phyloP scores from a whole-genome alignment of 2,329 filamentous ascomycete genomes.

The Ceratocystis variospora region DNA sequence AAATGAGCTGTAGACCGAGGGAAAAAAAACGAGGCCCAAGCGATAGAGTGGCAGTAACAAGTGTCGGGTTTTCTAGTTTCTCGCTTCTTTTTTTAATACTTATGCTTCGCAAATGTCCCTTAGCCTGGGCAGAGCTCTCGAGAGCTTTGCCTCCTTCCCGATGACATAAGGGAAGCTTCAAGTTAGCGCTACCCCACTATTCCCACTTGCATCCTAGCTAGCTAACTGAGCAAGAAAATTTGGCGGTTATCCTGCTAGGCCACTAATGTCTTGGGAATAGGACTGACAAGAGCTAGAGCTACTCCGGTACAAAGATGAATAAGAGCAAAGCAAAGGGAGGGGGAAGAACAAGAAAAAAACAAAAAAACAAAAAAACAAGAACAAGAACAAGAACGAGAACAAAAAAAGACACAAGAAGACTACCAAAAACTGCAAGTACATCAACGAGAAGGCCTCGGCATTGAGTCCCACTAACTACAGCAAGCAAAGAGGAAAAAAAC shows the following conservation, averaged over 20 bases:
- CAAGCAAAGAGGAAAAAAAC: not conserved
- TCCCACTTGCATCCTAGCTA: conserved; percentile 3
- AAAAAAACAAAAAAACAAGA: not conserved
- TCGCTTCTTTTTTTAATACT: not conserved
- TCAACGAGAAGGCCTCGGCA: not conserved
- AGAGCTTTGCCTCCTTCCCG: conserved; percentile 9
- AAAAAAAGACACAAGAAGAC: not conserved
- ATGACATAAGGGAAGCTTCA: conserved; percentile 4
- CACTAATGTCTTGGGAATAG: not conserved
- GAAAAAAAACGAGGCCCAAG: conserved; percentile 1
- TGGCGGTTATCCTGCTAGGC: not conserved
- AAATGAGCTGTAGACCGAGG: not conserved
- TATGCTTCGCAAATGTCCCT: not conserved
- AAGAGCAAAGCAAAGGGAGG: not conserved
- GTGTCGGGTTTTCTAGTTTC: not conserved
- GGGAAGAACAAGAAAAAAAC: not conserved
- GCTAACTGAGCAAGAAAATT: not conserved
- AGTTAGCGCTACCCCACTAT: conserved; percentile 3
- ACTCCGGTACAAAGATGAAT: not conserved
- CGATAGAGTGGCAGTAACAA: not conserved
- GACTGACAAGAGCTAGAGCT: not conserved
- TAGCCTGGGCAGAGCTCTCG: not conserved
- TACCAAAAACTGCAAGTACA: not conserved
- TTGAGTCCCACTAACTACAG: not conserved
- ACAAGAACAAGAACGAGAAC: not conserved